Evolutionary conservation across 345 rosid genomes (phyloP).

Genomic region (Salix dunnii): DNA sequence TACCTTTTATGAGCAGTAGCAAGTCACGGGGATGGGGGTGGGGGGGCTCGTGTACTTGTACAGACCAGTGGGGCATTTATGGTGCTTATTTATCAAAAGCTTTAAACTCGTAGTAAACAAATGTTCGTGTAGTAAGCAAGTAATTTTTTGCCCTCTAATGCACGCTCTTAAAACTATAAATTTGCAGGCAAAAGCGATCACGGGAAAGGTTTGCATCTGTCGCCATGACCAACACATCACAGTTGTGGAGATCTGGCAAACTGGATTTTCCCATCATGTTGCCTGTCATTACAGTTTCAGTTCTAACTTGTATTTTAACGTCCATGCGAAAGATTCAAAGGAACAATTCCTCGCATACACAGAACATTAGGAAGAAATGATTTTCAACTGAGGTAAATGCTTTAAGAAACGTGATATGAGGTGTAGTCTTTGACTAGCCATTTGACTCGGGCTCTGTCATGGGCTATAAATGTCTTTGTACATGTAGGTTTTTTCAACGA

Average conservation of each 20-base stretch:
- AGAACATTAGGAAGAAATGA: neutral
- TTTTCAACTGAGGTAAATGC: neutral
- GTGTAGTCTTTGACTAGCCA: neutral
- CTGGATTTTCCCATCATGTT: conserved; percentile 29
- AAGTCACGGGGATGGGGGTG: too few relatives aligned
- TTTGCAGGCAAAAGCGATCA: conserved; percentile 49
- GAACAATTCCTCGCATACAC: neutral
- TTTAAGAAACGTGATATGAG: neutral
- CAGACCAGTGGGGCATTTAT: neutral
- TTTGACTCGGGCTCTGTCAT: too few relatives aligned
- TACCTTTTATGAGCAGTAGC: neutral
- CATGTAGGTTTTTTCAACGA: too few relatives aligned
- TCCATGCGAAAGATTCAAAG: conserved; percentile 7
- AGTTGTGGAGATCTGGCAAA: conserved; percentile 25
- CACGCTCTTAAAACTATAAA: neutral
- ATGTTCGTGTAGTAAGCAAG: neutral
- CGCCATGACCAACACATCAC: conserved; percentile 30
- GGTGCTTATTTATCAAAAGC: neutral
- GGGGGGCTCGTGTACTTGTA: neutral
- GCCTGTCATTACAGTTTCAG: conserved; percentile 22
- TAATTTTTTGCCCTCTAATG: neutral
- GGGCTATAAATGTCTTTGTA: too few relatives aligned
- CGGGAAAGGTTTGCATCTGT: conserved; percentile 60
- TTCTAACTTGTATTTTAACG: conserved; percentile 9
- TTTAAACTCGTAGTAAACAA: neutral